Base-by-base conservation (phyloP, 2,329 filamentous ascomycete species). In the Stylonectria norvegica region DNA sequence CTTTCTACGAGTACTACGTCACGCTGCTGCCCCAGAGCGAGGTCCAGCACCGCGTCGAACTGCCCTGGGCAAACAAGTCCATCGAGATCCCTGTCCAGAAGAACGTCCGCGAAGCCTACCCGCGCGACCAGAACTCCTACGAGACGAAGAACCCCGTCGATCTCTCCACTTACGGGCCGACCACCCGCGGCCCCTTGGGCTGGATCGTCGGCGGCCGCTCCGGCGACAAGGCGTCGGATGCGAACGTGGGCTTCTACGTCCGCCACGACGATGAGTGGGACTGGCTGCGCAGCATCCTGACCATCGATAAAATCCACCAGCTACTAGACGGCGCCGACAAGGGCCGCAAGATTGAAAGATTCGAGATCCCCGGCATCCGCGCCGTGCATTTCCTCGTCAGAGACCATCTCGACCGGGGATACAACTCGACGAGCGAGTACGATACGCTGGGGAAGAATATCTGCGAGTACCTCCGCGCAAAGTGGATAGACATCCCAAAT, bases 361-460 rank as follows among this genome's bases (percentile, higher is more conserved):
- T 45, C n/a, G 42, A 45, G 34, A 42, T 49, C 12, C 44, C 38
- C 1, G 27, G 34, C 4, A 45, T 49, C 14, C 36, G 36, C 10
- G 55, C 57, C 7, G 61, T 64, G 23, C 62, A 64, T 37, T 65
- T 64, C 43, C 49, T 72, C 28, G 44, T 72, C n/a, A 64, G 69
- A 36, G 66, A 70, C 42, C 66, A 70, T 48, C 53, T 70, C 3
- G 66, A 69, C 48, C 53, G 65, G 2, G 64, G 67, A 1, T 68
- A 63, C 49, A 60, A 65, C 42, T 59, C 64, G 15, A 65, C 58
- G 38, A 59, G 52, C 17, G 62, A 60, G 15, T 69, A 69, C 42
- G 68, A 71, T 47, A 65, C 61, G 2, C 48, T 71, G 31, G 67
- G 67, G 0, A 71, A 71, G 62, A 68, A 68, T 37, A 52, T 62